These are phyloP conservation scores for Chondrus crispus DNA, from an alignment of 23 red algal species.

Conservation along the genomic window DNA sequence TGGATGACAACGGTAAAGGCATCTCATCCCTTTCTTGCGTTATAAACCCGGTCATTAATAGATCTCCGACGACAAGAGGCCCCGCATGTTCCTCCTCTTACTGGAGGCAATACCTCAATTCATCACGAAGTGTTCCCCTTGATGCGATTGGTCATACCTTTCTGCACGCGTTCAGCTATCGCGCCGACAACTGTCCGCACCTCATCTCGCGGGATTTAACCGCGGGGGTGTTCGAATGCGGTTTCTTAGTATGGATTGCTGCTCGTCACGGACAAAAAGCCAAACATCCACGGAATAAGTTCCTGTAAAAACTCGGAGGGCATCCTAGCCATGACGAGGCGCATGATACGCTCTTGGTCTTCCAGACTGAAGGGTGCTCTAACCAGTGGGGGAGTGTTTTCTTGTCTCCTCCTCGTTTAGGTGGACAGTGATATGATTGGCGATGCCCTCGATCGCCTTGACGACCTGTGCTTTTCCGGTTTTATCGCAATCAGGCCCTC, in stretches of 20 bases:
- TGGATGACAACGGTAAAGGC: no score
- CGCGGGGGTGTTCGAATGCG: constrained; percentile 56
- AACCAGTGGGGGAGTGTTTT: constrained; percentile 83
- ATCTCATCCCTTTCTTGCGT: no score
- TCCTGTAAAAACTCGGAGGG: constrained; percentile 74
- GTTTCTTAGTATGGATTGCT: constrained; percentile 77
- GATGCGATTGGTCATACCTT: constrained; percentile 53
- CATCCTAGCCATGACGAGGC: constrained; percentile 69
- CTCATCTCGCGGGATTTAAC: constrained; percentile 22
- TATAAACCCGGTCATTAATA: no score
- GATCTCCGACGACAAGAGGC: no score
- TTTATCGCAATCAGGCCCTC: no score
- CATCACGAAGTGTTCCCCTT: no score
- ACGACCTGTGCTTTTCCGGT: background rate
- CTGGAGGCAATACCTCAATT: no score
- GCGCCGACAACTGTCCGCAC: constrained; percentile 12
- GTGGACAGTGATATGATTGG: constrained; percentile 49
- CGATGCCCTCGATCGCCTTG: background rate
- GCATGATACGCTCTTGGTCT: constrained; percentile 82
- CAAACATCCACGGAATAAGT: constrained; percentile 92
- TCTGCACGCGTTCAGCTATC: constrained; percentile 28
- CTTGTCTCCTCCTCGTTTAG: constrained; percentile 83
- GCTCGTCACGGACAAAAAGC: constrained; percentile 65
- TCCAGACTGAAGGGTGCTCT: constrained; percentile 70
- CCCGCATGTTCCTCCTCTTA: no score